Percentiles rank a stretch among this genome's conserved stretches.
Evolutionary conservation across 345 rosid species (phyloP).

Genomic region (Physaria fendleri): DNA sequence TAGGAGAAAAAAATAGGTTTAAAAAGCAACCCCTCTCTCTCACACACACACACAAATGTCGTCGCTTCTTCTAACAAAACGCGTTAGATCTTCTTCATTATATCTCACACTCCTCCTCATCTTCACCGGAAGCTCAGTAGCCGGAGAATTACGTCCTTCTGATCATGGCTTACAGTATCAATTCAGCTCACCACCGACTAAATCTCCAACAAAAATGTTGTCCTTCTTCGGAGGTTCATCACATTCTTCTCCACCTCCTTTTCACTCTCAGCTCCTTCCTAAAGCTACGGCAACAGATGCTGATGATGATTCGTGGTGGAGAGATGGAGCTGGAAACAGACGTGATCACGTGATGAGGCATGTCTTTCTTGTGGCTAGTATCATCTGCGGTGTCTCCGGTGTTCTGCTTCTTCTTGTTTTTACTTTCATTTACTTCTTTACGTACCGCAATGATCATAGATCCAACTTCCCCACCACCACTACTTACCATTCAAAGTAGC

Average conservation of each 20-base stretch:
- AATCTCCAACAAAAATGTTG: slow-evolving; percentile 36
- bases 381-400: slow-evolving; percentile 61
- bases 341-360: slow-evolving; percentile 42
- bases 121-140: slow-evolving; percentile 11
- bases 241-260: slow-evolving; percentile 11
- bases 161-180: slow-evolving; percentile 59
- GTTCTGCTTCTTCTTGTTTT: slow-evolving; percentile 43
- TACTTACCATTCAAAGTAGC: slow-evolving; percentile 13
- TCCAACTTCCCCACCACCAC: not conserved
- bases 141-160: slow-evolving; percentile 54
- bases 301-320: slow-evolving; percentile 34
- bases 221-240: slow-evolving; percentile 38
- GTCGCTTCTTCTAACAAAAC: no score
- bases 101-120: slow-evolving; percentile 8
- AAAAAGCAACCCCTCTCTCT: no score
- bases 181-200: slow-evolving; percentile 28
- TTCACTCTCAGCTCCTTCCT: slow-evolving; percentile 38
- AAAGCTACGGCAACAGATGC: slow-evolving; percentile 28
- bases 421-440: slow-evolving; percentile 35
- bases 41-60: no score
- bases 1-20: no score
- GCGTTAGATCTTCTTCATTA: slow-evolving; percentile 15
- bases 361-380: slow-evolving; percentile 57
- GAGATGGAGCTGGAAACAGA: slow-evolving; percentile 21
- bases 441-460: slow-evolving; percentile 7